These are phyloP conservation scores for Mucor piriformis DNA, from an alignment of 371 early-diverging fungal species.

Conservation along the genomic window DNA sequence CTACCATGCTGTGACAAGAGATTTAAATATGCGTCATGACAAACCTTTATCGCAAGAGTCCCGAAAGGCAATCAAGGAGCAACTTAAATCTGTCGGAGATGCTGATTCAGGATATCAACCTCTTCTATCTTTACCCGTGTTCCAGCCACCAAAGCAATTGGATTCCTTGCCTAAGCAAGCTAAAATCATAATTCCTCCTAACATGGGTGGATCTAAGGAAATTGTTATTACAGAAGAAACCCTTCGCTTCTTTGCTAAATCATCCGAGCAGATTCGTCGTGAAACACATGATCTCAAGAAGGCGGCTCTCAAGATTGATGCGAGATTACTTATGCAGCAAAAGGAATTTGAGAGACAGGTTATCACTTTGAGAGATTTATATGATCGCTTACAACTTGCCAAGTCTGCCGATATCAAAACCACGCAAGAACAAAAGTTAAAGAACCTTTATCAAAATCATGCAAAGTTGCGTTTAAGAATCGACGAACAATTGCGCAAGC, in stretches of 20 bases:
- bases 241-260: constrained; percentile 34
- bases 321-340: constrained; percentile 26
- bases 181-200: constrained; percentile 37
- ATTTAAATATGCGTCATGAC: constrained; percentile 28
- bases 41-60: neutral
- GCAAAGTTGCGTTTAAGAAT: constrained; percentile 25
- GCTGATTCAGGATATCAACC: constrained; percentile 13
- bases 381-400: constrained; percentile 14
- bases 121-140: constrained; percentile 34
- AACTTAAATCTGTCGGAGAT: constrained; percentile 18
- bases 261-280: constrained; percentile 31
- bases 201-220: constrained; percentile 38
- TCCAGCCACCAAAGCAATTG: constrained; percentile 28
- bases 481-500: constrained; percentile 22
- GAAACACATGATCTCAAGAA: constrained; percentile 25
- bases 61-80: constrained; percentile 21
- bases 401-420: constrained; percentile 13
- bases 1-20: constrained; percentile 27
- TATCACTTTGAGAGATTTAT: constrained; percentile 15
- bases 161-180: constrained; percentile 28
- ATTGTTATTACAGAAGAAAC: constrained; percentile 48
- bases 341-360: constrained; percentile 35
- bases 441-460: constrained; percentile 16
- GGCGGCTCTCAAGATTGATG: constrained; percentile 18
- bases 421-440: constrained; percentile 14